Conservation (phyloP, 2,329 filamentous ascomycete species). For the Coniochaeta pulveracea region DNA sequence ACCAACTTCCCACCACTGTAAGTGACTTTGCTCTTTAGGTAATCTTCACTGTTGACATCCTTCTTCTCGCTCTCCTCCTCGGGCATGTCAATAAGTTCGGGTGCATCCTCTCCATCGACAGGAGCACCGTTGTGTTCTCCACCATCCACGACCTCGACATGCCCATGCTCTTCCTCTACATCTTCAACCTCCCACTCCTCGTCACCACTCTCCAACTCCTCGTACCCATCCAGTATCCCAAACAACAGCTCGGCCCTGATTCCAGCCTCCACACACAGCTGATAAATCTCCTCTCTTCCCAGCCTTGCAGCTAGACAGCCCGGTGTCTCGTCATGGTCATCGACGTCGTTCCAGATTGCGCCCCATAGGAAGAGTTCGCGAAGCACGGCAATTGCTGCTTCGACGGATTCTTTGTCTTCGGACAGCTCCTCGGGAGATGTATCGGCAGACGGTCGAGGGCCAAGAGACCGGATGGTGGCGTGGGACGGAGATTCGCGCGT, state of each 20-base stretch:
- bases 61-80: slow-evolving; percentile 8
- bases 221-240: slow-evolving; percentile 71
- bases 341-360: slow-evolving; percentile 95
- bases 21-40: slow-evolving; percentile 55
- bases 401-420: slow-evolving; percentile 22
- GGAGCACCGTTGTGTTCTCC: slow-evolving; percentile 5
- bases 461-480: slow-evolving; percentile 73
- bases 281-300: slow-evolving; percentile 61
- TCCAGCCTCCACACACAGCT: slow-evolving; percentile 77
- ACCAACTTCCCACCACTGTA: slow-evolving; percentile 58
- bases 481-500: slow-evolving; percentile 85
- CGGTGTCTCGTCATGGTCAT: slow-evolving; percentile 77
- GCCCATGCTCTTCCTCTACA: slow-evolving; percentile 33
- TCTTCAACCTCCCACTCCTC: slow-evolving; percentile 32
- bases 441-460: slow-evolving; percentile 20
- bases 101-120: slow-evolving; percentile 20
- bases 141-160: slow-evolving; percentile 27
- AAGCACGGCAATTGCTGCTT: slow-evolving; percentile 56
- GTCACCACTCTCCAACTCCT: slow-evolving; percentile 50
- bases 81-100: slow-evolving; percentile 13
- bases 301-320: slow-evolving; percentile 72
- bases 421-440: slow-evolving; percentile 14
- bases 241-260: slow-evolving; percentile 84
- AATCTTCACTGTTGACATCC: slow-evolving; percentile 52
- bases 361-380: slow-evolving; percentile 73